Evolutionary conservation across 108 stramenopile species (phyloP).

Genomic region (Fragilaria radians): DNA sequence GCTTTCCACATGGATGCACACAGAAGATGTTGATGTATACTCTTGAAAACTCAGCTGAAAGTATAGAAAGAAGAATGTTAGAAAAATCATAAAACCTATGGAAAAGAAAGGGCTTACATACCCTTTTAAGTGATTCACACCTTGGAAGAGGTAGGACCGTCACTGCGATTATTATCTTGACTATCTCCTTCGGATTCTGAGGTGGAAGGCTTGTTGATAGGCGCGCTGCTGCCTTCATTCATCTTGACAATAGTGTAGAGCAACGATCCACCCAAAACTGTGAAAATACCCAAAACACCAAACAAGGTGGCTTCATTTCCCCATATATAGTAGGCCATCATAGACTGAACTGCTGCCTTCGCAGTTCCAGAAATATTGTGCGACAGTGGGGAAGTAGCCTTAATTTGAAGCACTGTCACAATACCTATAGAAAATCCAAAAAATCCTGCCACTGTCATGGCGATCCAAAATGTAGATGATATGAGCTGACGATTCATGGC

Average conservation of each 20-base stretch:
- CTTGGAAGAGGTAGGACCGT: too few relatives aligned
- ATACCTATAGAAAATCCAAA: constrained; percentile 95
- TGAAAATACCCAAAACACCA: constrained; percentile 77
- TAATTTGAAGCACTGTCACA: constrained; percentile 93
- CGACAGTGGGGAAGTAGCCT: constrained; percentile 88
- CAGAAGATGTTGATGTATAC: too few relatives aligned
- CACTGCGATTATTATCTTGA: neutral
- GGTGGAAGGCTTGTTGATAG: neutral
- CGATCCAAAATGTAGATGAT: constrained; percentile 67
- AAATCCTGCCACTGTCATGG: constrained; percentile 85
- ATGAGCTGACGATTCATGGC: constrained; percentile 38
- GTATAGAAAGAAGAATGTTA: too few relatives aligned
- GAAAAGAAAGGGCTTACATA: too few relatives aligned
- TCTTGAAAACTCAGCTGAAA: too few relatives aligned
- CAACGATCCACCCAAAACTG: constrained; percentile 76
- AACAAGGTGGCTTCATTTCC: constrained; percentile 78
- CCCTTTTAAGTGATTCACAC: too few relatives aligned
- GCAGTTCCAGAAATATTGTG: constrained; percentile 97
- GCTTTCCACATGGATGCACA: too few relatives aligned
- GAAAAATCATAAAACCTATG: too few relatives aligned
- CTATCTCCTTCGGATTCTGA: neutral
- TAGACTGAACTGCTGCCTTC: constrained; percentile 86
- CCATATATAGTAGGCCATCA: constrained; percentile 93
- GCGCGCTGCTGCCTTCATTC: constrained; percentile 33
- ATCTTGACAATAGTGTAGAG: constrained; percentile 84